These are phyloP conservation scores for Suhomyces atakaporum DNA, from an alignment of 1,139 yeast species.

Conservation along the genomic window DNA sequence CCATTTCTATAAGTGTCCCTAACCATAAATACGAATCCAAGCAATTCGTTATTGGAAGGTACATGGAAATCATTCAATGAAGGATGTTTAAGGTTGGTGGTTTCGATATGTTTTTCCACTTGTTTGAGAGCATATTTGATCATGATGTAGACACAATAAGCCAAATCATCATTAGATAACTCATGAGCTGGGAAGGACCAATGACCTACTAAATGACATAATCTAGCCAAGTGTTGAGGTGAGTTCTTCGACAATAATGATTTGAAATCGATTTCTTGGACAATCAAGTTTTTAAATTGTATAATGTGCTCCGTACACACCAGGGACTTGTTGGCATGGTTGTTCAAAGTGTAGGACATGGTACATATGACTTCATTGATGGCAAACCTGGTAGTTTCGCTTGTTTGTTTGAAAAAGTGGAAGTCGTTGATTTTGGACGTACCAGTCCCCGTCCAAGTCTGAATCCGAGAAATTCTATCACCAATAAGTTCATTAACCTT, in stretches of 20 bases:
- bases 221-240: conserved; percentile 25
- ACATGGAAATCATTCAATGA: conserved; percentile 19
- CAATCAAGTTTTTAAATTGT: conserved; percentile 29
- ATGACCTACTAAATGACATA: conserved; percentile 41
- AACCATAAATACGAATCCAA: conserved; percentile 61
- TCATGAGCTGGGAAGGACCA: conserved; percentile 73
- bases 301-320: conserved; percentile 26
- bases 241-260: conserved; percentile 29
- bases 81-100: conserved; percentile 1
- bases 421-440: conserved; percentile 30
- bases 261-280: conserved; percentile 43
- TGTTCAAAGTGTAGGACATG: conserved; percentile 34
- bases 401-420: conserved; percentile 12
- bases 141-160: conserved; percentile 61
- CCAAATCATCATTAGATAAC: conserved; percentile 65
- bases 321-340: conserved; percentile 26
- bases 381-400: conserved; percentile 9
- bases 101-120: conserved; percentile 22
- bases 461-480: conserved; percentile 50
- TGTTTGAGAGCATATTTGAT: conserved; percentile 49
- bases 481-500: conserved; percentile 29
- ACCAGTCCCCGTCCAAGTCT: conserved; percentile 60
- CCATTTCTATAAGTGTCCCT: conserved; percentile 80
- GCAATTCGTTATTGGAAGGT: conserved; percentile 46
- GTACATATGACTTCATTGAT: conserved; percentile 27